phyloP scores from a whole-genome alignment of 1,139 yeast genomes.

The Diutina ranongensis region DNA sequence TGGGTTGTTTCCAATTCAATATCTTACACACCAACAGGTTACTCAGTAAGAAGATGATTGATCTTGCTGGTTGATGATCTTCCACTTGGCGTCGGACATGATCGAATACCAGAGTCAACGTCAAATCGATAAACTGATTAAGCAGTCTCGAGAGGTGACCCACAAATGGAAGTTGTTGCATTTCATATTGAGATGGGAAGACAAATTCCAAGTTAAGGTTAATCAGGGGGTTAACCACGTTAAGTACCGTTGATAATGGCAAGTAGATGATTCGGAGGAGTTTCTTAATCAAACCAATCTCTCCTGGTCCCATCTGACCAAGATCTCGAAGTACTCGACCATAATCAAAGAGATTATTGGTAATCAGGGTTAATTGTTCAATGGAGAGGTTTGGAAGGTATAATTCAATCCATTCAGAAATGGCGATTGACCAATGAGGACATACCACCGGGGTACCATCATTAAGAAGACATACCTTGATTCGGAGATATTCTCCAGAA shows the following conservation, averaged over 20 bases:
- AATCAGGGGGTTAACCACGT: conserved; percentile 41
- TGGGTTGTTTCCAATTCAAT: conserved; percentile 96
- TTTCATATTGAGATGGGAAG: conserved; percentile 68
- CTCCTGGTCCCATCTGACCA: conserved; percentile 25
- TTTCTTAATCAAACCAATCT: conserved; percentile 27
- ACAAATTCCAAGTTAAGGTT: conserved; percentile 70
- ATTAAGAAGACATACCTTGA: conserved; percentile 58
- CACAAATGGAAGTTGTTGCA: conserved; percentile 42
- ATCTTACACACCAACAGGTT: conserved; percentile 86
- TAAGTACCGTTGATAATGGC: conserved; percentile 53
- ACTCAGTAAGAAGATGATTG: conserved; percentile 73
- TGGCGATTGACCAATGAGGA: conserved; percentile 54
- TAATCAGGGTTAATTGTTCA: conserved; percentile 30
- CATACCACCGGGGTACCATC: conserved; percentile 86
- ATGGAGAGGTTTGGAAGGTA: conserved; percentile 32
- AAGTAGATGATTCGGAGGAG: conserved; percentile 36
- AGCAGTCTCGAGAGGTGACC: conserved; percentile 36
- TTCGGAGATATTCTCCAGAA: conserved; percentile 65
- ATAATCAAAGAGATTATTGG: conserved; percentile 32
- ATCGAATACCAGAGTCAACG: conserved; percentile 61
- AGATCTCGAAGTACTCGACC: conserved; percentile 30
- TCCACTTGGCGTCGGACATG: conserved; percentile 53
- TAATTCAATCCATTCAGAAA: conserved; percentile 46
- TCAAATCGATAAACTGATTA: conserved; percentile 65
- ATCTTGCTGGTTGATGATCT: conserved; percentile 26